phyloP scores from a whole-genome alignment of 805 yeast species.

The Wickerhamiella shivajii region DNA sequence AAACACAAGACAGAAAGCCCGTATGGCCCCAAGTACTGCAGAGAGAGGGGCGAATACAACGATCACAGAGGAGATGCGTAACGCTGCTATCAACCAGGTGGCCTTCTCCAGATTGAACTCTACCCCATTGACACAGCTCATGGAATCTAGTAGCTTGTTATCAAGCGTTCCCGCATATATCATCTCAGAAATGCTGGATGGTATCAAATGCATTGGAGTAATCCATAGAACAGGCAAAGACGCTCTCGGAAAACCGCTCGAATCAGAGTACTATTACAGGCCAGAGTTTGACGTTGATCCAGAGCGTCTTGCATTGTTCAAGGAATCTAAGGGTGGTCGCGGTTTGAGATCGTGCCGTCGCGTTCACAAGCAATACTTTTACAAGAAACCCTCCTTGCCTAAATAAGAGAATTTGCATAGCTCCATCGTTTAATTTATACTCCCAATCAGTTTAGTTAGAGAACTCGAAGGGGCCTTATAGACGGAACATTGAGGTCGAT shows the following conservation, averaged over 20 bases:
- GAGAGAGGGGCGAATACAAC: no score
- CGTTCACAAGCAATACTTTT: conserved; percentile 79
- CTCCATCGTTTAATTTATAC: no score
- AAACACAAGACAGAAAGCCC: no score
- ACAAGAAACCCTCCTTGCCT: conserved; percentile 51
- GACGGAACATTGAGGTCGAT: no score
- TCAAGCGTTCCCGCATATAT: conserved; percentile 27
- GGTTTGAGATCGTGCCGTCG: conserved; percentile 82
- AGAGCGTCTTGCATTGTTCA: conserved; percentile 55
- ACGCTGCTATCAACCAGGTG: conserved; percentile 63
- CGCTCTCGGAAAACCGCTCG: conserved; percentile 89
- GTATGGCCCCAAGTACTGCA: no score
- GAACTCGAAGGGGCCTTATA: no score
- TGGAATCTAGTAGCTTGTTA: conserved; percentile 43
- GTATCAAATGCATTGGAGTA: conserved; percentile 59
- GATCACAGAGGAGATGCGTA: no score
- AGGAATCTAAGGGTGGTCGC: conserved; percentile 60
- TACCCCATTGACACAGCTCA: conserved; percentile 65
- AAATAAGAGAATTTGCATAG: background rate
- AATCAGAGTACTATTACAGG: conserved; percentile 84
- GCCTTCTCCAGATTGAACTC: conserved; percentile 83
- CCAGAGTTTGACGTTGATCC: conserved; percentile 67
- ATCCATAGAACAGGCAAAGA: conserved; percentile 84
- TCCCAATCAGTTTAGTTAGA: no score
- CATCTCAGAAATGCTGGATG: conserved; percentile 25